Conservation (phyloP, 192 early-diverging fungal species). For the Rhizoclosmatium globosum region DNA sequence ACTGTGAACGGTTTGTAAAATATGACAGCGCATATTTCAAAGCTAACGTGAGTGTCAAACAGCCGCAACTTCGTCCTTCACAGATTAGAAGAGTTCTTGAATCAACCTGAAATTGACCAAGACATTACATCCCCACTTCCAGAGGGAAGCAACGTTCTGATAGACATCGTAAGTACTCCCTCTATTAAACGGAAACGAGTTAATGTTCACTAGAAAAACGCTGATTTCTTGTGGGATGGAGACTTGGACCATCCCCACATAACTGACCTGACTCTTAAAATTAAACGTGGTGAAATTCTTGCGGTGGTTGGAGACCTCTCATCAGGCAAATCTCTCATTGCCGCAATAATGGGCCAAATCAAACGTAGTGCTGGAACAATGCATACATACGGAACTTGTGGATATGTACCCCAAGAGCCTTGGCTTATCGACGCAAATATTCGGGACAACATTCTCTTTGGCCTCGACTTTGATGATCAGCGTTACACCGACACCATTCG, state of each 20-base stretch:
- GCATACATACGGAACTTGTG: slow-evolving; percentile 52
- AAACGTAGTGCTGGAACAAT: slow-evolving; percentile 53
- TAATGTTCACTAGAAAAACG: slow-evolving; percentile 40
- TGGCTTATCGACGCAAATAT: slow-evolving; percentile 78
- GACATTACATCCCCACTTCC: background rate
- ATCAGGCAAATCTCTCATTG: slow-evolving; percentile 71
- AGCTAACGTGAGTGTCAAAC: background rate
- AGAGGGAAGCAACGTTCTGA: slow-evolving; percentile 33
- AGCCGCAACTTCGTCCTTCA: slow-evolving; percentile 66
- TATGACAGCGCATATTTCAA: background rate
- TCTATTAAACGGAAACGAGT: background rate
- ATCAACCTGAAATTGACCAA: slow-evolving; percentile 65
- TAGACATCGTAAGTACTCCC: slow-evolving; percentile 52
- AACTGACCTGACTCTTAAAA: slow-evolving; percentile 52
- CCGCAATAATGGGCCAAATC: slow-evolving; percentile 78
- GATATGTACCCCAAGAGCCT: slow-evolving; percentile 74
- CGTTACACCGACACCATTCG: slow-evolving; percentile 69
- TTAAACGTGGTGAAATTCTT: slow-evolving; percentile 62
- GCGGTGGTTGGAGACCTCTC: slow-evolving; percentile 79
- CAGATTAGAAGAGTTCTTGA: slow-evolving; percentile 66
- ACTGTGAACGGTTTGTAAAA: slow-evolving; percentile 50
- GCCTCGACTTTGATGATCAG: slow-evolving; percentile 64
- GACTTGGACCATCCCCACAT: slow-evolving; percentile 62
- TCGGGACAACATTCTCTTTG: slow-evolving; percentile 85
- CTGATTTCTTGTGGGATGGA: slow-evolving; percentile 57